phyloP scores from a whole-genome alignment of 2,329 filamentous ascomycete species.

The Hypoxylon sp. region DNA sequence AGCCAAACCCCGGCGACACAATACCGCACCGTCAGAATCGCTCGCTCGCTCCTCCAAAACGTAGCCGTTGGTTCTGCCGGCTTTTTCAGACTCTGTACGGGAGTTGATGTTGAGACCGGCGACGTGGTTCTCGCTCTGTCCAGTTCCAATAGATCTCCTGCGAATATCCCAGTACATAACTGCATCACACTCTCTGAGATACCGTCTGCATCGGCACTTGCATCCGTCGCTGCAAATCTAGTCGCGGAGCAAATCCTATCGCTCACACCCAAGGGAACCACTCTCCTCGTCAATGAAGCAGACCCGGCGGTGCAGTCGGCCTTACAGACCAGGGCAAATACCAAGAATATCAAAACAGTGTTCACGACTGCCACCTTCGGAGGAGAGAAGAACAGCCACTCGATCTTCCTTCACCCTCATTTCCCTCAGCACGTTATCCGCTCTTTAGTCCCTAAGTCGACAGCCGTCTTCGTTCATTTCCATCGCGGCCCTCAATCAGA shows the following conservation, averaged over 20 bases:
- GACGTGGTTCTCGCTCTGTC: constrained; percentile 15
- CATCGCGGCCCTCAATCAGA: constrained; percentile 14
- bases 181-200: constrained; percentile 5
- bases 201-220: constrained; percentile 1
- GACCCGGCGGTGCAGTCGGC: constrained; percentile 5
- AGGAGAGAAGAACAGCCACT: constrained; percentile 15
- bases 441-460: constrained; percentile 8
- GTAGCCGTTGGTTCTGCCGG: constrained; percentile 8
- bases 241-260: constrained; percentile 14
- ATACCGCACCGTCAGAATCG: constrained; percentile 14
- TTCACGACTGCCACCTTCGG: constrained; percentile 12
- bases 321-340: constrained; percentile 8
- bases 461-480: constrained; percentile 16
- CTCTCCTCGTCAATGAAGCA: constrained; percentile 17
- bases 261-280: constrained; percentile 14
- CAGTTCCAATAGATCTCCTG: constrained; percentile 11
- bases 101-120: constrained; percentile 4
- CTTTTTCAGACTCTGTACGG: constrained; percentile 15
- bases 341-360: constrained; percentile 11
- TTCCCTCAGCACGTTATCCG: constrained; percentile 20
- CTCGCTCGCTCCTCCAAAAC: constrained; percentile 12
- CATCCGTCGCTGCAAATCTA: constrained; percentile 9
- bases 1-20: constrained; percentile 4
- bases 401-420: constrained; percentile 13
- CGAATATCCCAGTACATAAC: constrained; percentile 11